These are phyloP conservation scores for Rutstroemia sydowiana DNA, from an alignment of 2,329 filamentous ascomycete species.

Conservation along the genomic window DNA sequence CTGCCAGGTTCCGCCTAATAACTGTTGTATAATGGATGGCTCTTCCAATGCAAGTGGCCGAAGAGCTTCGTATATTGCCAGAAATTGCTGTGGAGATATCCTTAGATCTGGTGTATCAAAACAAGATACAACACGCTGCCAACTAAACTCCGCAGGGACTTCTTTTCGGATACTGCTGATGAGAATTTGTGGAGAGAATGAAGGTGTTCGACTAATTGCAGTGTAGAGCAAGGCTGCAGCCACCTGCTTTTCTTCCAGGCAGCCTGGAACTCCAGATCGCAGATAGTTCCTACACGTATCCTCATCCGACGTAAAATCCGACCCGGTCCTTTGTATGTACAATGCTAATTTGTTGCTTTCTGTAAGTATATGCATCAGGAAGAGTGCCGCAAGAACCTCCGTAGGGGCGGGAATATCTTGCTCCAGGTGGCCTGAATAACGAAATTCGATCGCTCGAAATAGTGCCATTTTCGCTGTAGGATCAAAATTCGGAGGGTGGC, in stretches of 20 bases:
- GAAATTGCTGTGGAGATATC: conserved; percentile 72
- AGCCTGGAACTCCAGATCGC: conserved; percentile 41
- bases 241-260: conserved; percentile 74
- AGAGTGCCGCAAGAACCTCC: conserved; percentile 62
- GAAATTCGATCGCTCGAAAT: conserved; percentile 52
- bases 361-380: conserved; percentile 58
- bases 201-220: conserved; percentile 49
- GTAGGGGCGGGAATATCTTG: conserved; percentile 59
- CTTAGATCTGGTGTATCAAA: conserved; percentile 76
- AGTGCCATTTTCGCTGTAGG: conserved; percentile 66
- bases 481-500: conserved; percentile 80
- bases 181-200: conserved; percentile 45
- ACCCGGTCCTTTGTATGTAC: conserved; percentile 67
- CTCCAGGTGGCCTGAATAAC: conserved; percentile 45
- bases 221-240: conserved; percentile 68
- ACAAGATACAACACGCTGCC: conserved; percentile 65
- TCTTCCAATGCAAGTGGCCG: conserved; percentile 61
- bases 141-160: conserved; percentile 56
- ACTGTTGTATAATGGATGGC: conserved; percentile 71
- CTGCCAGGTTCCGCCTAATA: conserved; percentile 89
- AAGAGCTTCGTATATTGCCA: conserved; percentile 72
- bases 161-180: conserved; percentile 57
- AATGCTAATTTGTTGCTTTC: conserved; percentile 53
- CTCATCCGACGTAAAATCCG: conserved; percentile 66
- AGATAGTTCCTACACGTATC: conserved; percentile 55